A percentile compares a stretch with the other conserved stretches of the same genome.
Conservation (phyloP, 2,329 filamentous ascomycete species). For the Diplodia seriata region DNA sequence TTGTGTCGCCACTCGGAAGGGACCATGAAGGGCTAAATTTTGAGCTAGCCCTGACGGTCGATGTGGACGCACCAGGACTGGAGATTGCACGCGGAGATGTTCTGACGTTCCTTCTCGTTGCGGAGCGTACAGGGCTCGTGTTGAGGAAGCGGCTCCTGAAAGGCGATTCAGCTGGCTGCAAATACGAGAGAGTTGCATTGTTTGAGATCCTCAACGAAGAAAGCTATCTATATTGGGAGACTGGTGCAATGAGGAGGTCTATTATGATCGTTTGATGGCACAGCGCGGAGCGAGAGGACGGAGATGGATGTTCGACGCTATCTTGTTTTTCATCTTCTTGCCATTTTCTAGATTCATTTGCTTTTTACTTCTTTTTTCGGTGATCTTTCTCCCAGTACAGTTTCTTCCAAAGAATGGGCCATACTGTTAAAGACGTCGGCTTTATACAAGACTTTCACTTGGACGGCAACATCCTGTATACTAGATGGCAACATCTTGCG, state of each 20-base stretch:
- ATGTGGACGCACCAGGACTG: constrained; percentile 3
- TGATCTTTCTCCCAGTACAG: no score
- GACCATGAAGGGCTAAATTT: not conserved
- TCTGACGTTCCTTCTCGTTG: not conserved
- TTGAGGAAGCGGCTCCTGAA: not conserved
- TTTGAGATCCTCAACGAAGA: not conserved
- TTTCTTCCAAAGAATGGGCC: no score
- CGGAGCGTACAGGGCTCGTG: constrained; percentile 1
- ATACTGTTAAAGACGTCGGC: no score
- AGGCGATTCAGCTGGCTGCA: not conserved
- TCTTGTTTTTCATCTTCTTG: not conserved
- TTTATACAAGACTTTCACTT: no score
- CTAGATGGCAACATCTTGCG: no score
- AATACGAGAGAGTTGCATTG: not conserved
- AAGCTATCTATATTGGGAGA: not conserved
- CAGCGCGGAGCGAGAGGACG: not conserved
- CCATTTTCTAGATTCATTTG: no score
- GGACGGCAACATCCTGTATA: no score
- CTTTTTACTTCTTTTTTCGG: no score
- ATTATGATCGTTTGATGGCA: not conserved
- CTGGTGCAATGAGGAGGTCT: not conserved
- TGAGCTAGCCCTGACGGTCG: not conserved
- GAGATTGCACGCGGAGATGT: not conserved
- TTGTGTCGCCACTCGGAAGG: not conserved
- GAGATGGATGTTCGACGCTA: not conserved